Evolutionary conservation across 495 filamentous ascomycete genomes (phyloP).

Genomic region (Podospora conica): DNA sequence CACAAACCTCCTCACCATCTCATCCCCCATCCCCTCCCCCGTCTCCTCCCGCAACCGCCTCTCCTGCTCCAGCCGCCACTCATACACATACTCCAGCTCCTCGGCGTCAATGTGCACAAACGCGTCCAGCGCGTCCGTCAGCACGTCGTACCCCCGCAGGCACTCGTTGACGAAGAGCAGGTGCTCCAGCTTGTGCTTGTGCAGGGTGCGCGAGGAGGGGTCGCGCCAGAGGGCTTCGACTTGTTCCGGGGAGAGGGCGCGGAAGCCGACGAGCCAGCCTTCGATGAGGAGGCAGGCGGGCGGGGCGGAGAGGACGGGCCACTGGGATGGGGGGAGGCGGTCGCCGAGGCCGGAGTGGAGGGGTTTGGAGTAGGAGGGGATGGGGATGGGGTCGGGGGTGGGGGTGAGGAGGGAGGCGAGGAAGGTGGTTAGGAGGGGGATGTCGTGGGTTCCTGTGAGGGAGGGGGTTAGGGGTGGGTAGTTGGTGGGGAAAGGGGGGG

Average conservation of each 20-base stretch:
- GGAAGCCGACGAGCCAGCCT: conserved; percentile 90
- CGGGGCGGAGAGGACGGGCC: conserved; percentile 55
- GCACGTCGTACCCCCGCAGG: conserved; percentile 60
- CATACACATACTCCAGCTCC: conserved; percentile 71
- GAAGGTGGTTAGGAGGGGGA: conserved; percentile 54
- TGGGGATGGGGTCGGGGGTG: conserved; percentile 44
- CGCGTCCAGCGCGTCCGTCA: conserved; percentile 71
- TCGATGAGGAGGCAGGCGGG: conserved; percentile 64
- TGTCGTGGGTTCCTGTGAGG: conserved; percentile 70
- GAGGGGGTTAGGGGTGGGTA: neutral
- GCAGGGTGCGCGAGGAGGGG: conserved; percentile 39
- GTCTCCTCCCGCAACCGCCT: conserved; percentile 8
- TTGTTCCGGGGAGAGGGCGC: conserved; percentile 49
- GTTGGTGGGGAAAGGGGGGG: neutral
- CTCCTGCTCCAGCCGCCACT: conserved; percentile 84
- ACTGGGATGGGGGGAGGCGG: conserved; percentile 53
- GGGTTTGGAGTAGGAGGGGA: conserved; percentile 83
- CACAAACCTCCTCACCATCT: neutral
- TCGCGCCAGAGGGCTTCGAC: conserved; percentile 50
- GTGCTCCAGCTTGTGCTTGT: conserved; percentile 58
- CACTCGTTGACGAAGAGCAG: conserved; percentile 66
- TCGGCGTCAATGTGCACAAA: conserved; percentile 87
- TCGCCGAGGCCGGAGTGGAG: conserved; percentile 73
- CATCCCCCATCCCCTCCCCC: neutral
- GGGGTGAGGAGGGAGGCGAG: conserved; percentile 55